Evolutionary conservation across 2,329 filamentous ascomycete genomes (phyloP), one percentile per base, ranked within the genome.

Genomic region (Emergomyces pasteurianus): DNA sequence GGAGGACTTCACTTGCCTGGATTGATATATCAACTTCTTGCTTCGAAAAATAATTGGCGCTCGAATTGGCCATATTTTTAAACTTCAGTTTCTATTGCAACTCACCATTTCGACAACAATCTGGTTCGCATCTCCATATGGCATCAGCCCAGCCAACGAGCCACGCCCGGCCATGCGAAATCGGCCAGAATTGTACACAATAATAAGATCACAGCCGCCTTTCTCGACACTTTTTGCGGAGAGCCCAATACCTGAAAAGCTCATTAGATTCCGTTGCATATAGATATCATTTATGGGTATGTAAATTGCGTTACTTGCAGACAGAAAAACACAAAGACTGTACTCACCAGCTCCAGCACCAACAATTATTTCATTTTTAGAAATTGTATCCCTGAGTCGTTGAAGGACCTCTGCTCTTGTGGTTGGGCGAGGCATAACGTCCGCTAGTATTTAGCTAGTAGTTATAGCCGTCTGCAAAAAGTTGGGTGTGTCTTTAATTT

Each of bases 141-240:
- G 85, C 84, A 88, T 87, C 57, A 88, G 72, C 0, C 86, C 86
- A 0, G 86, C 86, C 12, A 89, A 72, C 0, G 85, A 88, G 0
- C 86, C 86, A 49, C 83, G 77, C 0, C 87, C 86, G 0, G 86
- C 86, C 87, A 90, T 89, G 10, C 86, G 83, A 69, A 86, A 89
- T 3, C 86, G 81, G 0, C 86, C 86, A 43, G 83, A 86, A 71
- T 89, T 89, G 77, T 89, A 89, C 66, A 89, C 81, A 63, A 88
- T 83, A 67, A 89, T 87, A 49, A 89, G 75, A 67, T 89, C 86
- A 16, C 81, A 83, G 63, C 86, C 85, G 43, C 86, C 86, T 53
- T 80, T 79, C 71, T 89, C 86, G 64, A 88, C 81, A 67, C 82
- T 86, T 67, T 89, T 89, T 62, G 86, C 86, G 1, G 85, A 86